These are phyloP conservation scores for Xanthoconium separans DNA, from an alignment of 1,284 basidiomycete genomes.

Conservation along the genomic window DNA sequence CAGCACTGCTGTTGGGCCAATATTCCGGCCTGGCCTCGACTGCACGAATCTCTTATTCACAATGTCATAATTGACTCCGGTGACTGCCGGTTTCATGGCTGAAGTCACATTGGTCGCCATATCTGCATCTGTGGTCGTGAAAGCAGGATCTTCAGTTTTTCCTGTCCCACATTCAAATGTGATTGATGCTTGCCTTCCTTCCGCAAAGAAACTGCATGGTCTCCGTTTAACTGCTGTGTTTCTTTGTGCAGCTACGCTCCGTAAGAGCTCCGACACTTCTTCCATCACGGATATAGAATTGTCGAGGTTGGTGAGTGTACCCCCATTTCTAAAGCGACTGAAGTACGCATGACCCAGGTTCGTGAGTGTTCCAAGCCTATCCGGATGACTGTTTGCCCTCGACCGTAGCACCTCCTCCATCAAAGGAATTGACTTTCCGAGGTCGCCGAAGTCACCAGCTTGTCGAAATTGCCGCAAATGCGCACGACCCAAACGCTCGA, in stretches of 20 bases:
- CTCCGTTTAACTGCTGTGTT: constrained; percentile 53
- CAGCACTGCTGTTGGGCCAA: too few species aligned
- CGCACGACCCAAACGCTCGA: not conserved
- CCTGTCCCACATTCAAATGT: constrained; percentile 38
- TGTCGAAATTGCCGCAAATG: not conserved
- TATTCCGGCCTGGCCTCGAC: too few species aligned
- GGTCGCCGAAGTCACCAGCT: not conserved
- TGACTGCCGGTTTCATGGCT: constrained; percentile 49
- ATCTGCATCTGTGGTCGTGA: constrained; percentile 72
- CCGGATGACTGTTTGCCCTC: too few species aligned
- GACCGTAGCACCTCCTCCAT: not conserved
- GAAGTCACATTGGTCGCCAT: constrained; percentile 82
- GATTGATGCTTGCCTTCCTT: constrained; percentile 80
- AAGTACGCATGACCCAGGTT: too few species aligned
- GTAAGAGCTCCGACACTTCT: too few species aligned
- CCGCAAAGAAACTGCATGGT: constrained; percentile 83
- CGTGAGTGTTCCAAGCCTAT: too few species aligned
- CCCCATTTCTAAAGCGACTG: too few species aligned
- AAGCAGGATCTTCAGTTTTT: constrained; percentile 45
- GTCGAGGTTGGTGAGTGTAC: too few species aligned
- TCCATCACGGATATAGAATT: too few species aligned
- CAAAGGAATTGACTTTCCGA: not conserved
- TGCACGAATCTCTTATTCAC: too few species aligned
- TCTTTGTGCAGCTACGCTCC: too few species aligned
- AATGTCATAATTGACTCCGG: too few species aligned